Evolutionary conservation across 129 eudicot genomes (phyloP), one percentile per base, ranked within the genome.

Genomic region (Glebionis coronaria): DNA sequence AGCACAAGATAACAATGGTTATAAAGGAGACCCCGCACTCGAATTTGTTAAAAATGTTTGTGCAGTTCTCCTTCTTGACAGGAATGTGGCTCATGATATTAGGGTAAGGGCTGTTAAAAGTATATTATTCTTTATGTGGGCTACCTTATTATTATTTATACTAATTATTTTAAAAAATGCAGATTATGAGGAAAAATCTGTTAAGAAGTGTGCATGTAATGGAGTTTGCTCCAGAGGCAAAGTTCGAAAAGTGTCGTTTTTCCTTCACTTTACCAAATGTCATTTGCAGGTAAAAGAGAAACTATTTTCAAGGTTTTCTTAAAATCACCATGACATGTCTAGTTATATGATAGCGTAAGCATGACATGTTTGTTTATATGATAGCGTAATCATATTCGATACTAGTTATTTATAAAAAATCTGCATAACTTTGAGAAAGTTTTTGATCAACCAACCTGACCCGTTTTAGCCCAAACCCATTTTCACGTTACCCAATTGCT

Each of bases 221-320:
- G 83, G 99, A 94, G 80, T 94, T 94, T 80, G 97, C 97, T 67
- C 95, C 93, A 42, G 97, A 90, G 75, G 99, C 99, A 18, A 86
- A 94, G 79, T 90, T 94, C 82, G 75, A 61, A 25, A 59, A 59
- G 63, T 73, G 69, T 27, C 73, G 71, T 1, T 42, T 80, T 11
- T 78, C 90, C 31, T 84, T 89, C 67, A 66, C 77, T 49, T 78
- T 94, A 68, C 99, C 99, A 62, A 87, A 94, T 66, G 92, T 94
- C 69, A 87, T 94, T 78, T 94, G 99, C 97, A 94, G 99, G 99
- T 94, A 77, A 68, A 45, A 45, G 46, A 20, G 29, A 5, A 45
- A 58, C 3, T 14, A 9, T 21, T 51, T 61, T 8, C 18, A 23
- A 29, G 4, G 35, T 29, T 29, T 29, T 3, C 35, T 35, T 6